Conservation (phyloP, 306 rosid species). For the Potentilla sterilis region DNA sequence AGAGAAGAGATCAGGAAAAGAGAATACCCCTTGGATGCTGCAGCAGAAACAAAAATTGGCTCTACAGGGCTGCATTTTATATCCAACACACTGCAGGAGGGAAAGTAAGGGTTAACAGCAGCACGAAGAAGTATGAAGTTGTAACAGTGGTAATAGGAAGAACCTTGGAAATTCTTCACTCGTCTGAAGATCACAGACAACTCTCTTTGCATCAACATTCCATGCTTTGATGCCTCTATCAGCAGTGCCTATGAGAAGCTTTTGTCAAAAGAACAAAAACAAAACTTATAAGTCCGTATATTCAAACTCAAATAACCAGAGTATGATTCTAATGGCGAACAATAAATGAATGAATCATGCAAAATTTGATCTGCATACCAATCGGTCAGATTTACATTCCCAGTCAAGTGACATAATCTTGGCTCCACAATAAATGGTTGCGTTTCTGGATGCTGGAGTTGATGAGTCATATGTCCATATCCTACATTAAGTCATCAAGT, state of each 20-base stretch:
- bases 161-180: constrained; percentile 85
- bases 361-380: constrained; percentile 60
- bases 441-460: constrained; percentile 89
- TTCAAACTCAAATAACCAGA: constrained; percentile 22
- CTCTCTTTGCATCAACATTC: constrained; percentile 97
- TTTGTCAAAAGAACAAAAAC: constrained; percentile 44
- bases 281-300: constrained; percentile 27
- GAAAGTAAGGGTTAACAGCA: constrained; percentile 20
- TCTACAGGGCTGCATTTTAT: constrained; percentile 97
- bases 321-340: constrained; percentile 15
- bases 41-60: constrained; percentile 89
- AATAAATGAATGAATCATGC: constrained; percentile 8
- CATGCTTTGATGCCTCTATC: constrained; percentile 93
- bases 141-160: constrained; percentile 19
- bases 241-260: constrained; percentile 96
- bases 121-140: constrained; percentile 13
- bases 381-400: constrained; percentile 96
- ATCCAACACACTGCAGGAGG: constrained; percentile 75
- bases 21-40: constrained; percentile 86
- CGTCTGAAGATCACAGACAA: constrained; percentile 88
- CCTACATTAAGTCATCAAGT: constrained; percentile 43
- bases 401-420: constrained; percentile 90
- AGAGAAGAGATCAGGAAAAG: constrained; percentile 12
- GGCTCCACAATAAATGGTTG: constrained; percentile 94
- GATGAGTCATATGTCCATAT: constrained; percentile 95